These are phyloP conservation scores for Dendrostoma leiphaemia DNA, from an alignment of 2,329 filamentous ascomycete species.

Conservation along the genomic window DNA sequence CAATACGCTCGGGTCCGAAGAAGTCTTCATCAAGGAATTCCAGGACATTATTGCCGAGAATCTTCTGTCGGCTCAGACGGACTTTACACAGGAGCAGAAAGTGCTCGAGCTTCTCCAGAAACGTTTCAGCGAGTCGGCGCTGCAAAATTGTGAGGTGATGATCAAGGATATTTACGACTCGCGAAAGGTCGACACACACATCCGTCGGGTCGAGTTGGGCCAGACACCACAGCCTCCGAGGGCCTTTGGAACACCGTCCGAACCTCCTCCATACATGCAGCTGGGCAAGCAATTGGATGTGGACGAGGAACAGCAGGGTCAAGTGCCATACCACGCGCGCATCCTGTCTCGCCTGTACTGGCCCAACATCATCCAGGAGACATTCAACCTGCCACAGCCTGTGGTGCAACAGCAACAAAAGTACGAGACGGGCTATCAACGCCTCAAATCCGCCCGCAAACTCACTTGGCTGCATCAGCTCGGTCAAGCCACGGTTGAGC, in stretches of 20 bases:
- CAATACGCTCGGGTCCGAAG: constrained; percentile 81
- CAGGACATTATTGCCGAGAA: constrained; percentile 86
- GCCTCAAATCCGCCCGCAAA: constrained; percentile 78
- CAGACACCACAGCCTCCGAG: constrained; percentile 16
- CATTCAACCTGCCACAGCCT: constrained; percentile 60
- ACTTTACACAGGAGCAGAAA: constrained; percentile 76
- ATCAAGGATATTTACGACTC: constrained; percentile 89
- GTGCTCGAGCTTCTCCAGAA: constrained; percentile 85
- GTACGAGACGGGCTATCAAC: constrained; percentile 76
- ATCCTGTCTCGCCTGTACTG: constrained; percentile 93
- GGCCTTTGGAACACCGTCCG: constrained; percentile 22
- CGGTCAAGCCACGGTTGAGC: constrained; percentile 74
- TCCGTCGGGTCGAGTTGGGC: constrained; percentile 53
- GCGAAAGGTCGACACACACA: constrained; percentile 64
- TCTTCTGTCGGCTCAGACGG: constrained; percentile 63
- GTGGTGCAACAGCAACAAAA: constrained; percentile 61
- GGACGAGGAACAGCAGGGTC: constrained; percentile 45
- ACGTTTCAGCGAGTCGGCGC: constrained; percentile 77
- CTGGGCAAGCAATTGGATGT: constrained; percentile 23
- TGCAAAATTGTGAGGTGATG: constrained; percentile 98
- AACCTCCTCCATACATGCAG: background rate
- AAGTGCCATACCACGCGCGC: constrained; percentile 69
- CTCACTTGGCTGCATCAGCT: constrained; percentile 85
- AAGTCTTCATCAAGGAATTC: constrained; percentile 92
- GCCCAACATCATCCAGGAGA: constrained; percentile 74